A percentile compares a stretch with the other conserved stretches of the same genome.
phyloP scores from a whole-genome alignment of 2,329 filamentous ascomycete genomes.

The Aspergillus melleus region DNA sequence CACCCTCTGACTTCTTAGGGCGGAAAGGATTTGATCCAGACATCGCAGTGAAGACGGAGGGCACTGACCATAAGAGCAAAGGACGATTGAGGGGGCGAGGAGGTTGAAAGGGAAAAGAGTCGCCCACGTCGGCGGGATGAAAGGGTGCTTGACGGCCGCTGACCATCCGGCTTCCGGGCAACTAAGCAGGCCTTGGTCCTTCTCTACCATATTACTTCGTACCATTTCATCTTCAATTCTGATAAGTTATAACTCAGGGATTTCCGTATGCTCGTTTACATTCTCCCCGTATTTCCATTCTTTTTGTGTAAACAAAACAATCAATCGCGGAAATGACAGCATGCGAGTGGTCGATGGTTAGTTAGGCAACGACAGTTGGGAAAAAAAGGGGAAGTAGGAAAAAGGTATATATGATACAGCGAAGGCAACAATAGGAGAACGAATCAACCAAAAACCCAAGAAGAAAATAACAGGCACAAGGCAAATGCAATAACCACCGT shows the following conservation, averaged over 20 bases:
- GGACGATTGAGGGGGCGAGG: slow-evolving; percentile 11
- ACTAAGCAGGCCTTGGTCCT: neutral
- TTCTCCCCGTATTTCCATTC: neutral
- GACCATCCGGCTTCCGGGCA: slow-evolving; percentile 11
- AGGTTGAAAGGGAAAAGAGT: slow-evolving; percentile 15
- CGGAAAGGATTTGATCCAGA: slow-evolving; percentile 54
- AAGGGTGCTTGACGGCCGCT: neutral
- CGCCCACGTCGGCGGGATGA: slow-evolving; percentile 7
- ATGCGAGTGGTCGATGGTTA: neutral
- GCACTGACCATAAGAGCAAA: slow-evolving; percentile 33
- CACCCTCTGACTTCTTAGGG: slow-evolving; percentile 41
- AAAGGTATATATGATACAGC: slow-evolving; percentile 21
- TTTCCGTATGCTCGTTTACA: neutral
- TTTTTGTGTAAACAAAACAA: neutral
- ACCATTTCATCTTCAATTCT: too few species aligned
- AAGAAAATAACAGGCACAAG: neutral
- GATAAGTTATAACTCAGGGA: too few species aligned
- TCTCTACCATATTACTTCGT: too few species aligned
- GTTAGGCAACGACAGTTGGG: neutral
- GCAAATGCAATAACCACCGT: slow-evolving; percentile 1
- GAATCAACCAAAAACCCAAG: slow-evolving; percentile 3
- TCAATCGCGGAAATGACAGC: neutral
- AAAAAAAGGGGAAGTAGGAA: slow-evolving; percentile 11
- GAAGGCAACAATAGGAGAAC: slow-evolving; percentile 8
- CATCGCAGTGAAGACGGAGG: slow-evolving; percentile 37